A percentile compares a stretch with the other conserved stretches of the same genome.
Evolutionary conservation across 306 rosid genomes (phyloP).

Genomic region (Vigna mungo): DNA sequence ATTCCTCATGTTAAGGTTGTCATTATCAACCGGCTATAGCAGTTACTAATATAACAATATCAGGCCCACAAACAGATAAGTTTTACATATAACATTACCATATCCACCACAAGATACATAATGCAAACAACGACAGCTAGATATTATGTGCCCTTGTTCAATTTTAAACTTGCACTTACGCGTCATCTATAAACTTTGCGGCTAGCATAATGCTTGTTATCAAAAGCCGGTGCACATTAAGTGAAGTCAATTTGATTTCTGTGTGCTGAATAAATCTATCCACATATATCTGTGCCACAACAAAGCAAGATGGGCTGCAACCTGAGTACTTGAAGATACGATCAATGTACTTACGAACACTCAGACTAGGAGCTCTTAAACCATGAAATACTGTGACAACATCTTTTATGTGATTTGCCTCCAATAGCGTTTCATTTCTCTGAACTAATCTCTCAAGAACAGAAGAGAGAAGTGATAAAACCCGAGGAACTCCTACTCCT

Average conservation of each 20-base stretch:
- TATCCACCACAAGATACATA: not conserved
- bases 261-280: conserved; percentile 76
- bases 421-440: conserved; percentile 68
- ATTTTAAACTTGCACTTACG: conserved; percentile 62
- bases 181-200: conserved; percentile 89
- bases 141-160: not conserved
- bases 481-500: conserved; percentile 73
- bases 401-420: conserved; percentile 57
- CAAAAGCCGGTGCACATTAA: conserved; percentile 87
- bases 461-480: conserved; percentile 81
- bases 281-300: conserved; percentile 74
- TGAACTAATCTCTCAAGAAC: conserved; percentile 77
- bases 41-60: not conserved
- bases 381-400: conserved; percentile 83
- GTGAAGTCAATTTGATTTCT: conserved; percentile 72
- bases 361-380: conserved; percentile 74
- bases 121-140: not conserved
- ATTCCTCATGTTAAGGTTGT: conserved; percentile 15
- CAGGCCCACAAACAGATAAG: conserved; percentile 15
- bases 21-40: conserved; percentile 6
- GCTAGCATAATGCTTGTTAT: conserved; percentile 94
- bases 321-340: conserved; percentile 92
- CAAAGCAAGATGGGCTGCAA: conserved; percentile 97
- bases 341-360: conserved; percentile 76
- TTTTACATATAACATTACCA: not conserved